Base-by-base conservation (phyloP, 768 basidiomycete genomes). In the Calvatia gigantea region DNA sequence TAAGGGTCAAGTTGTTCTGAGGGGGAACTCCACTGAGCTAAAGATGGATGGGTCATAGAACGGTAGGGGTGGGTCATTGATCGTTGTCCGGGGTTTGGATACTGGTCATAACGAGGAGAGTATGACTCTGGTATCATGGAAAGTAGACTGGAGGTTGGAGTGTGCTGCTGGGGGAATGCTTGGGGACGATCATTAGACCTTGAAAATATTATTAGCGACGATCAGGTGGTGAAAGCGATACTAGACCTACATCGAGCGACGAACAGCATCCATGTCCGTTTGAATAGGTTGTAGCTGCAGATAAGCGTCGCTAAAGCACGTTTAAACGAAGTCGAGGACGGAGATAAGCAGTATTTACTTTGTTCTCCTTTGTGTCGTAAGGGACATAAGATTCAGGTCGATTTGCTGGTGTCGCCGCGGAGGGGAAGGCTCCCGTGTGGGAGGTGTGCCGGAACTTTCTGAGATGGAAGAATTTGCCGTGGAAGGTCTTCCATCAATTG, bases 391-490 rank as follows among this genome's bases (percentile, higher is more conserved):
- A 56, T 67, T 72, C 33, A 77, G 59, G 55, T 81, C 77, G 37
- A 70, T 59, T 41, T 64, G 60, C 45, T 76, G 75, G 19, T 70
- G 64, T 46, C 84, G 78, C 61, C 78, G 76, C 21, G 86, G 82
- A 31, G 87, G 87, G 1, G 84, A 83, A 58, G 71, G 79, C 51
- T 87, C 82, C 49, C 87, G 79, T 19, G 83, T 85, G 3, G 88
- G 84, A 31, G 88, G 86, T 15, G 87, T 84, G 23, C 19, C 37
- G 15, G 88, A 89, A 5, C 79, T 74, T 56, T 89, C 87, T 23
- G 87, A 89, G 31, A 87, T 52, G 17, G 87, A 86, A 31, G 88
- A 90, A 14, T 82, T 84, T n/a, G 86, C 84, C 8, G 89, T 89
- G 1, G 86, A 89, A 31, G 87, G 87, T 29, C 84, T 74, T 35